Percentiles rank a stretch among this genome's conserved stretches.
phyloP scores from a whole-genome alignment of 257 asterid genomes.

The Solanum dulcamara region DNA sequence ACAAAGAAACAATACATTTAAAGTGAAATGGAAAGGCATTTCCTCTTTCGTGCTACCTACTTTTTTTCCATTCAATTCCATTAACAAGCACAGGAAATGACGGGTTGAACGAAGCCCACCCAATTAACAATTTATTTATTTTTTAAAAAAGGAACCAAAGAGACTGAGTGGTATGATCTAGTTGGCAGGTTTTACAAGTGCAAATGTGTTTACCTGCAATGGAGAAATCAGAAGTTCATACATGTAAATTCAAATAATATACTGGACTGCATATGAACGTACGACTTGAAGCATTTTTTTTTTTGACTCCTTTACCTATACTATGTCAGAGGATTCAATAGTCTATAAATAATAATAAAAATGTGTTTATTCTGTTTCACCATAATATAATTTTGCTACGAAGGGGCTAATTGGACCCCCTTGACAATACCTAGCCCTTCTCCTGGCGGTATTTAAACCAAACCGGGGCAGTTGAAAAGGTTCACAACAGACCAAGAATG shows the following conservation, averaged over 20 bases:
- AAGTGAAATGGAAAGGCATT: neutral
- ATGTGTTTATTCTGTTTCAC: neutral
- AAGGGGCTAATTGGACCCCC: neutral
- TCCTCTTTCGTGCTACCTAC: too few relatives aligned
- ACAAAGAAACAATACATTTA: neutral
- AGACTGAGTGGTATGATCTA: neutral
- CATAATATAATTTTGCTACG: neutral
- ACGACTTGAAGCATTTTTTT: neutral
- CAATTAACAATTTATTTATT: too few relatives aligned
- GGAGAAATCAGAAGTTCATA: neutral
- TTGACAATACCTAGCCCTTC: neutral
- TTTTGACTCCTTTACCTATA: neutral
- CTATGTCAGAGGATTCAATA: neutral
- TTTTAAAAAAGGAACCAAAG: neutral
- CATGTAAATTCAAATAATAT: too few relatives aligned
- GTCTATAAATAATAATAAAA: neutral
- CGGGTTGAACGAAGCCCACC: neutral
- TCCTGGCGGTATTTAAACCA: neutral
- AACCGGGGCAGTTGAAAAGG: too few relatives aligned
- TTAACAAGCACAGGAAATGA: neutral
- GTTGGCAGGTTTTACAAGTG: neutral
- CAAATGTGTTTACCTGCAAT: neutral
- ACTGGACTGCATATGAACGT: too few relatives aligned
- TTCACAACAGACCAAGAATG: neutral
- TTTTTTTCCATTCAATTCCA: too few relatives aligned